A percentile compares a stretch with the other conserved stretches of the same genome.
phyloP scores from a whole-genome alignment of 306 rosid genomes.

The Quercus berberidifolia region DNA sequence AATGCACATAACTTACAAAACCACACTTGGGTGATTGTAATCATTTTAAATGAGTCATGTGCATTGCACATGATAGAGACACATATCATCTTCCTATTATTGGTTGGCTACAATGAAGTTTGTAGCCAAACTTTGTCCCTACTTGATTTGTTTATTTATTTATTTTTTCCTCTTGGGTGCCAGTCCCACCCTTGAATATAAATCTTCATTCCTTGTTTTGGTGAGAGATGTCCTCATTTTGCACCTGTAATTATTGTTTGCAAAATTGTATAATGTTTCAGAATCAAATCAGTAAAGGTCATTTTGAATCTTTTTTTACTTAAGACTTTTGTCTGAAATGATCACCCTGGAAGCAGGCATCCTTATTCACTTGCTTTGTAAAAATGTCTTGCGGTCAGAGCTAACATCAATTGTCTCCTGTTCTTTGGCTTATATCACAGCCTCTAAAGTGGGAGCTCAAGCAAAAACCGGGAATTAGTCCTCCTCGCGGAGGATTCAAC shows the following conservation, averaged over 20 bases:
- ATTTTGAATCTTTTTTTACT: not conserved
- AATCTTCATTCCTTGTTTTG: not conserved
- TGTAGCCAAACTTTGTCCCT: too few species aligned
- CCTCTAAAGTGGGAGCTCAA: slow-evolving; percentile 97
- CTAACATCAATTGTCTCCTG: slow-evolving; percentile 11
- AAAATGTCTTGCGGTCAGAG: not conserved
- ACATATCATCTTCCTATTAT: too few species aligned
- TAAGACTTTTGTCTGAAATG: not conserved
- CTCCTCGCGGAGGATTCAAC: slow-evolving; percentile 96
- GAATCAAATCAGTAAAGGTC: not conserved
- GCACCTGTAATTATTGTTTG: not conserved
- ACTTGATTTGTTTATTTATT: not conserved
- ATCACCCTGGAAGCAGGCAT: not conserved
- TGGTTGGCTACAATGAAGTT: too few species aligned
- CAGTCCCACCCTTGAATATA: not conserved
- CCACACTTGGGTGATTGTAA: too few species aligned
- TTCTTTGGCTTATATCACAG: slow-evolving; percentile 48
- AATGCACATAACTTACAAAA: too few species aligned
- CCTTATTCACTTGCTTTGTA: not conserved
- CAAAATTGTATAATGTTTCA: not conserved
- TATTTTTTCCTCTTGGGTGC: not conserved
- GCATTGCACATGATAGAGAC: too few species aligned
- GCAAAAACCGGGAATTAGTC: slow-evolving; percentile 99
- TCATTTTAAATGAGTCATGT: too few species aligned
- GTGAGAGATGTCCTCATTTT: not conserved